Evolutionary conservation across 2,329 filamentous ascomycete genomes (phyloP).

Genomic region (Bipolaris bicolor): DNA sequence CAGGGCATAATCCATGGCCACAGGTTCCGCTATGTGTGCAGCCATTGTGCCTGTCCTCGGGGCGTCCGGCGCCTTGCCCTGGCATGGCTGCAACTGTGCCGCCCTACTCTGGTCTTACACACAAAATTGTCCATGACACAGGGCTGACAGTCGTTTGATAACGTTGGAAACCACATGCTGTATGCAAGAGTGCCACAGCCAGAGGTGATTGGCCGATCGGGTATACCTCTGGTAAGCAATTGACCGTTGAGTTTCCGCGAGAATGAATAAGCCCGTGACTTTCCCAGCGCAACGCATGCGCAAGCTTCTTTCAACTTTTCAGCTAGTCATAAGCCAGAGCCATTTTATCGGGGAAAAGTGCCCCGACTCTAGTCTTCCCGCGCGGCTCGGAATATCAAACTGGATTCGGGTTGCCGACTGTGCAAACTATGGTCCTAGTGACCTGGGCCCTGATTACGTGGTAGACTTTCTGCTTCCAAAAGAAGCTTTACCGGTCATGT

Average conservation of each 20-base stretch:
- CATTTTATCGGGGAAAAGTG: background rate
- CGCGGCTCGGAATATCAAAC: slow-evolving; percentile 4
- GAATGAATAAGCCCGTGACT: slow-evolving; percentile 12
- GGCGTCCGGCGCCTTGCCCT: slow-evolving; percentile 8
- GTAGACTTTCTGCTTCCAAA: slow-evolving; percentile 14
- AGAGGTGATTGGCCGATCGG: slow-evolving; percentile 10
- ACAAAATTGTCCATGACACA: slow-evolving; percentile 9
- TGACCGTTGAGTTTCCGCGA: slow-evolving; percentile 17
- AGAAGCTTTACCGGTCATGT: slow-evolving; percentile 15
- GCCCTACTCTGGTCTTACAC: slow-evolving; percentile 3
- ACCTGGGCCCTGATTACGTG: slow-evolving; percentile 18
- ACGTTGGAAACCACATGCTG: slow-evolving; percentile 1
- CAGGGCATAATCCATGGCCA: slow-evolving; percentile 5
- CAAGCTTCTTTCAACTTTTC: background rate
- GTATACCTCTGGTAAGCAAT: slow-evolving; percentile 16
- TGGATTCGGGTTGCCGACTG: slow-evolving; percentile 14
- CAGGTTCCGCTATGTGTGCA: background rate
- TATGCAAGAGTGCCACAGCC: slow-evolving; percentile 13
- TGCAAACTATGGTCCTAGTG: slow-evolving; percentile 9
- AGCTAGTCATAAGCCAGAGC: slow-evolving; percentile 1
- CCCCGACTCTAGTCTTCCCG: slow-evolving; percentile 1
- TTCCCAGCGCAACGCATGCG: slow-evolving; percentile 8
- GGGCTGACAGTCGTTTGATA: slow-evolving; percentile 15
- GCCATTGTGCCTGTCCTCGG: slow-evolving; percentile 2
- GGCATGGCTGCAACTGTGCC: slow-evolving; percentile 6